These are phyloP conservation scores for Tagetes patula DNA, from an alignment of 129 eudicot species.

Conservation along the genomic window DNA sequence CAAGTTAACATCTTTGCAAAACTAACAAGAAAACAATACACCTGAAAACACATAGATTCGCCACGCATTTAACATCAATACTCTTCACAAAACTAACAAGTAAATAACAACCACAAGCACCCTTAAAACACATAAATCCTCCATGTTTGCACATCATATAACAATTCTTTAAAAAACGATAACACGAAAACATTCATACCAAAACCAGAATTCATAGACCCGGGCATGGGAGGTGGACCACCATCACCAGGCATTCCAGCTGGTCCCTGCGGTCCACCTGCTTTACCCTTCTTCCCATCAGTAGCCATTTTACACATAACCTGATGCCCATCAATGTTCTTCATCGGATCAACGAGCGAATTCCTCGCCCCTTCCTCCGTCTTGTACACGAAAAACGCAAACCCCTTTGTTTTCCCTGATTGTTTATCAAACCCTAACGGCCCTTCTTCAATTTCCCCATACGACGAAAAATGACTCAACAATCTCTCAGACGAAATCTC, in stretches of 20 bases:
- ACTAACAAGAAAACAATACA: no score
- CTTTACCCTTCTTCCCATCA: slow-evolving; percentile 68
- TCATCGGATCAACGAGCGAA: slow-evolving; percentile 61
- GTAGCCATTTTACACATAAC: slow-evolving; percentile 75
- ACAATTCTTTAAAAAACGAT: neutral
- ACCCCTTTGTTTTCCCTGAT: slow-evolving; percentile 70
- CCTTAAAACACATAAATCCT: neutral
- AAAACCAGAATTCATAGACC: slow-evolving; percentile 35
- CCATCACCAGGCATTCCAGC: slow-evolving; percentile 26
- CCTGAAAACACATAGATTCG: no score
- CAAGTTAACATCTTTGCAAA: no score
- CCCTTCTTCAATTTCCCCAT: slow-evolving; percentile 85
- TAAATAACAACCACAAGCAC: neutral
- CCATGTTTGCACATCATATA: neutral
- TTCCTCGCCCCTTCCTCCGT: slow-evolving; percentile 82
- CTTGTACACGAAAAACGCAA: slow-evolving; percentile 81
- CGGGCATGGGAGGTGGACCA: slow-evolving; percentile 19
- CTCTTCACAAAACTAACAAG: neutral
- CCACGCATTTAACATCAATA: neutral
- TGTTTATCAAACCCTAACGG: slow-evolving; percentile 88
- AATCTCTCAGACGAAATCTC: slow-evolving; percentile 59
- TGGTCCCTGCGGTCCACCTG: slow-evolving; percentile 36
- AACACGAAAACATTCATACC: slow-evolving; percentile 8
- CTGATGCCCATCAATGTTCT: slow-evolving; percentile 71
- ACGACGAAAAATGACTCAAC: slow-evolving; percentile 52